Base-by-base conservation (phyloP, 2,329 filamentous ascomycete genomes). In the Botrytis fragariae region DNA sequence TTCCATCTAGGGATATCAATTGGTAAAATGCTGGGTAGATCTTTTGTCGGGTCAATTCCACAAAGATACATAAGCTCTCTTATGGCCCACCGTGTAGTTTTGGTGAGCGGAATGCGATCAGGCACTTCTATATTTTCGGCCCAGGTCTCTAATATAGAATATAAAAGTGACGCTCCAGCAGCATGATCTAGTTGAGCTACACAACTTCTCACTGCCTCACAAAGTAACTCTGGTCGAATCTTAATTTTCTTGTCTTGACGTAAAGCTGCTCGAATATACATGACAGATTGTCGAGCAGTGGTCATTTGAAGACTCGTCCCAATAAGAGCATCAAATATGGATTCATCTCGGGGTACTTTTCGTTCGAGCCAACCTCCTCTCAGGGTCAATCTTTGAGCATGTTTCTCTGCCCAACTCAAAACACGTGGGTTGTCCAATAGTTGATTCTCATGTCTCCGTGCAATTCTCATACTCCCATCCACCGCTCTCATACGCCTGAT, bases 291-390 rank as follows among this genome's bases (percentile, higher is more conserved):
- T n/a, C 70, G 61, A 72, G 72, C 72, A 8, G 73, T 76, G 18
- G 75, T 69, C n/a, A 79, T 68, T 18, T 76, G 63, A 20, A 80
- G 73, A 72, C 72, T 75, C 4, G 77, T 78, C 35, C 69, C 65
- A 54, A 80, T 80, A n/a, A 80, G 76, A 6, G 76, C 67, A 72
- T 80, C 76, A 60, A 79, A 81, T 37, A 81, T 76, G 10, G 71
- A 54, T 29, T 72, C 57, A 69, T 76, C 74, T 72, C 79, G 75
- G 14, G 74, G 72, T 22, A 76, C 73, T 63, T 80, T 81, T 67
- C 78, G 67, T 9, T 64, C 51, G 18, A 81, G 59, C 18, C 54
- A 74, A 12, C 69, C 71, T 7, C 68, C 70, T 39, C 76, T 73
- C 42, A 75, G 72, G n/a, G 75, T 75, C 12, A 78, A 72, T 10